Base-by-base conservation (phyloP, 208 protist genomes). In the Acanthamoeba quina region DNA sequence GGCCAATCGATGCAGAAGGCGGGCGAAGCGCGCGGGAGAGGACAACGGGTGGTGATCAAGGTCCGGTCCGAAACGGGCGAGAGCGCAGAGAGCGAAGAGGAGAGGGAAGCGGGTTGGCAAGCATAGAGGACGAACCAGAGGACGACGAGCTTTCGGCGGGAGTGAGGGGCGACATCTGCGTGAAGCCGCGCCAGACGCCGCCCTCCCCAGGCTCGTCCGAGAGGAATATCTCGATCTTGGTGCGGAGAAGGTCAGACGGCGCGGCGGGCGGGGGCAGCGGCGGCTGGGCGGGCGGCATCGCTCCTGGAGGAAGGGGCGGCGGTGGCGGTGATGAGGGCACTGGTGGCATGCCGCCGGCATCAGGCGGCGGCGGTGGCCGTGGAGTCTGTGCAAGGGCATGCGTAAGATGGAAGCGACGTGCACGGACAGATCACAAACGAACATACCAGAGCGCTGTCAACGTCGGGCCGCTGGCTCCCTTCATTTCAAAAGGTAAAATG, bases 101-200 rank as follows among this genome's bases (percentile, higher is more conserved):
- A 80, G 70, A n/a, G 34, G 41, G 70, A 80, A 7, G 41, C 31
- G 24, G 41, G 19, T 24, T 17, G 37, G 31, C 5, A 26, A 58
- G 41, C 26, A 58, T 29, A 89, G 41, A 89, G 9, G 24, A 66
- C 47, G 82, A 89, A 89, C 82, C 82, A 66, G 82, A 89, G 29
- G 82, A 89, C 26, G 82, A 89, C 29, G 37, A 47, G 37, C 72
- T 54, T 41, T 82, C 72, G n/a, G 72, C 34, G 34, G 72, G 72
- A 26, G 72, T 82, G 72, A 82, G 72, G 0, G 72, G 72, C 34
- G 72, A 82, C 72, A 82, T 82, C 37, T 82, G 72, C 7, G 72
- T 54, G 72, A 82, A 82, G 72, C 72, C 72, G 7, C 72, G 72
- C 72, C 72, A 82, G 13, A 89, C 52, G 82, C 78, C 78, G 31